Base-by-base conservation (phyloP, 345 rosid genomes). In the Boechera stricta region DNA sequence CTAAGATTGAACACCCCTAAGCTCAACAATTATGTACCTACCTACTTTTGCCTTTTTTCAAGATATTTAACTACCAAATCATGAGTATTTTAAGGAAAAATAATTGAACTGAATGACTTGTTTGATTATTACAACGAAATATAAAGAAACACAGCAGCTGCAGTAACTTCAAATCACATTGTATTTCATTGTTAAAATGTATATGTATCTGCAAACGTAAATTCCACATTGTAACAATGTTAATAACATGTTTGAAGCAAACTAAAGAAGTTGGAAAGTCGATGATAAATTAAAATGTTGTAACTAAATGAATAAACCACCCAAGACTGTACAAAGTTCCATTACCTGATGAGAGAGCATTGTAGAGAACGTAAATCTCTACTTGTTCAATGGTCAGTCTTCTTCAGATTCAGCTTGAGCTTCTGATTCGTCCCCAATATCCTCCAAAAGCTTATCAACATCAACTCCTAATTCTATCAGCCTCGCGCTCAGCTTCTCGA, bases 381-480 rank as follows among this genome's bases (percentile, higher is more conserved):
- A 24, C 10, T 76, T 62, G 32, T 47, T 84, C 79, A 88, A 38
- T 87, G 82, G 58, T 81, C 83, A 52, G 16, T 91, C 94, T 0
- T 85, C 93, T 28, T 84, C 94, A 5, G 79, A 88, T 24, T 87
- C 97, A 18, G 81, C 97, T 2, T 90, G 94, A 64, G 94, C 85
- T 69, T 84, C 99, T 21, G 80, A 54, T 39, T 92, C 98, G 26
- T 92, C 98, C 7, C 97, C 99, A 6, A 95, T 82, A 35, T 89
- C 99, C 77, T 96, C 97, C 11, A 96, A 91, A 72, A 96, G 83
- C 78, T 80, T 77, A 56, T 90, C 96, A 10, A 88, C 96, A 60
- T 93, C 93, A 81, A 89, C 94, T 12, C 99, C 98, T n/a, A 96
- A 75, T 62, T 96, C 99, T 44, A 74, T 1, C 78, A 96, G 76